phyloP scores from a whole-genome alignment of 1,139 yeast genomes.

The Scheffersomyces parashehatae region DNA sequence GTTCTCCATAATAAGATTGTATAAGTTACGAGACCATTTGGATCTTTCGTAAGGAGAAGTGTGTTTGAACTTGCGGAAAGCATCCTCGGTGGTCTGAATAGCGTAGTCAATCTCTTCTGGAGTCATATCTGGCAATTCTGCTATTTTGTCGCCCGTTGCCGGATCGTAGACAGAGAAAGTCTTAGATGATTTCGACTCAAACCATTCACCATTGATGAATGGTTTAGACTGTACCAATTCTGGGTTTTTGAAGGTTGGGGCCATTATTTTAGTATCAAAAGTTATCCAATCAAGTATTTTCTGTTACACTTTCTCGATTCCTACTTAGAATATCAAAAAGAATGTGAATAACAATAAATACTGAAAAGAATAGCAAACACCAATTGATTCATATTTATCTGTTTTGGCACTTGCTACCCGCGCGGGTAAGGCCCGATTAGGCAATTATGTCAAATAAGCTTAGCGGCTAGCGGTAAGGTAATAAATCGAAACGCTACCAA shows the following conservation, averaged over 20 bases:
- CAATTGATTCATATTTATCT: not conserved
- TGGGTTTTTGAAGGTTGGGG: constrained; percentile 47
- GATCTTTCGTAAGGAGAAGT: constrained; percentile 69
- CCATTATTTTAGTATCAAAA: constrained; percentile 15
- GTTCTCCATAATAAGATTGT: constrained; percentile 41
- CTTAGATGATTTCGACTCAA: constrained; percentile 46
- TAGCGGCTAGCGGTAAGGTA: no score
- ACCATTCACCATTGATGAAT: constrained; percentile 74
- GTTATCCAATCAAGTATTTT: not conserved
- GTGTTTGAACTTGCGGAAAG: constrained; percentile 60
- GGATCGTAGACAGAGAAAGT: constrained; percentile 75
- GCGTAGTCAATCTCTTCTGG: constrained; percentile 59
- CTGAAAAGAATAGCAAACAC: not conserved
- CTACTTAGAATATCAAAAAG: no score
- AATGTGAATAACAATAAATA: no score
- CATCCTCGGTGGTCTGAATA: constrained; percentile 57
- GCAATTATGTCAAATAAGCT: not conserved
- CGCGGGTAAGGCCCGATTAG: not conserved
- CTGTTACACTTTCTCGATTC: no score
- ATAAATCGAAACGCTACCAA: no score
- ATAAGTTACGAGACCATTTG: constrained; percentile 55
- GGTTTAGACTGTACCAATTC: constrained; percentile 59
- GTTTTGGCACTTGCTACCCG: not conserved
- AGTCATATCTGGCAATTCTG: constrained; percentile 57
- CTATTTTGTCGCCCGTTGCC: constrained; percentile 62